Evolutionary conservation across 129 eudicot genomes (phyloP).

Genomic region (Flaveria sonorensis): DNA sequence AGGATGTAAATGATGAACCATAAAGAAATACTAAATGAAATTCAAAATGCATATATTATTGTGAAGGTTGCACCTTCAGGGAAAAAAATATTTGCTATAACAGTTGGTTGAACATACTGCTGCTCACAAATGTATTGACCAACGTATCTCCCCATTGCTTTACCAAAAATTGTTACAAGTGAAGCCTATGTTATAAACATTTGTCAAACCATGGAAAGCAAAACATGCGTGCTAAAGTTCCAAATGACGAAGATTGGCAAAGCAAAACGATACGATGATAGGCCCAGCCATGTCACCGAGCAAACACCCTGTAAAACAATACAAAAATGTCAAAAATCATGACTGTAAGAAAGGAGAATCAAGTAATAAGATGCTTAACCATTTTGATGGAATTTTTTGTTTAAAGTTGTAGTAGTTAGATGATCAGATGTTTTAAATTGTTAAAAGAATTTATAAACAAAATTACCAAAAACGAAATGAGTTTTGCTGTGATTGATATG

Average conservation of each 20-base stretch:
- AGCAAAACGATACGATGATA: constrained; percentile 51
- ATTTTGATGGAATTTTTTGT: neutral
- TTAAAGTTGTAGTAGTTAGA: neutral
- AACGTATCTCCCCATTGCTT: constrained; percentile 11
- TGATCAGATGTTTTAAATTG: neutral
- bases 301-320: constrained; percentile 63
- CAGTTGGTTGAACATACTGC: neutral
- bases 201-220: constrained; percentile 7
- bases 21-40: neutral
- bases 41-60: constrained; percentile 28
- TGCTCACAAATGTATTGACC: neutral
- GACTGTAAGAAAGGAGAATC: neutral
- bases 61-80: constrained; percentile 14
- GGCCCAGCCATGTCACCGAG: constrained; percentile 88
- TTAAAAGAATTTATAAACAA: no score
- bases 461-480: no score
- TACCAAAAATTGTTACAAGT: neutral
- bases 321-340: constrained; percentile 1
- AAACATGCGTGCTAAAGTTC: constrained; percentile 31
- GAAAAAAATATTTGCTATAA: neutral
- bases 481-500: no score
- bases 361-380: neutral
- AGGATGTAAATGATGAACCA: neutral
- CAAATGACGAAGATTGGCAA: constrained; percentile 35
- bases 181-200: constrained; percentile 21